phyloP scores from a whole-genome alignment of 108 stramenopile species.

The Pseudonitzschia delicatissima region DNA sequence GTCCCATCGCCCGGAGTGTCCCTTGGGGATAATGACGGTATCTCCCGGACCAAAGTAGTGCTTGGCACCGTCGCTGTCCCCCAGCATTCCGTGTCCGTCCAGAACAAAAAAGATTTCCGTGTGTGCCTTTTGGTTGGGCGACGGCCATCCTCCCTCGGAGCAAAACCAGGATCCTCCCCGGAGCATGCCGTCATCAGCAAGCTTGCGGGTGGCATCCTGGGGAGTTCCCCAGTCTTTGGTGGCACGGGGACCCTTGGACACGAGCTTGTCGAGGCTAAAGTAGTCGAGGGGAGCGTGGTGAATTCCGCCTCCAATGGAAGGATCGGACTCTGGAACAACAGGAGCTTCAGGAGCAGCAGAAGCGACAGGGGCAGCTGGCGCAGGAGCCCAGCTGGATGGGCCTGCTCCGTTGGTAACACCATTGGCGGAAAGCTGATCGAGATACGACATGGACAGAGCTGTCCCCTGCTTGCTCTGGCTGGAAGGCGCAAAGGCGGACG shows the following conservation, averaged over 20 bases:
- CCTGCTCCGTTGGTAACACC: not conserved
- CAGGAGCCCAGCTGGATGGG: not conserved
- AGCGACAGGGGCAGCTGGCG: not conserved
- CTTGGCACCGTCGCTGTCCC: slow-evolving; percentile 49
- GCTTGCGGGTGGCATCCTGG: slow-evolving; percentile 43
- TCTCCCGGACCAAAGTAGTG: slow-evolving; percentile 75
- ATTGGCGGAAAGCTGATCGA: not conserved
- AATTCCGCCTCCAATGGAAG: not conserved
- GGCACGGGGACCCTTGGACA: slow-evolving; percentile 51
- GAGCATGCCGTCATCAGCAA: slow-evolving; percentile 31
- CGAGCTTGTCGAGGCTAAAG: slow-evolving; percentile 45
- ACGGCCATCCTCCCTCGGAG: slow-evolving; percentile 65
- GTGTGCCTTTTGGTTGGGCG: slow-evolving; percentile 35
- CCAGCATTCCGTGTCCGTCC: slow-evolving; percentile 53
- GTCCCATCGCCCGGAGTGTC: slow-evolving; percentile 74
- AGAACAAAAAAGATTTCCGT: slow-evolving; percentile 72
- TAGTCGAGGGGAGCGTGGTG: slow-evolving; percentile 21
- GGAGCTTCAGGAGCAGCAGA: not conserved
- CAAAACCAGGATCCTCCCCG: slow-evolving; percentile 63
- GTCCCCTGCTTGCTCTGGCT: too few species aligned
- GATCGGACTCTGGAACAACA: not conserved
- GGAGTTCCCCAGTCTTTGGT: slow-evolving; percentile 54
- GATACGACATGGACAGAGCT: not conserved
- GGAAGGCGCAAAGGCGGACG: not conserved
- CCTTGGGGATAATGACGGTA: slow-evolving; percentile 70